These are phyloP conservation scores for Fusarium virguliforme DNA, from an alignment of 2,329 filamentous ascomycete genomes.

Conservation along the genomic window DNA sequence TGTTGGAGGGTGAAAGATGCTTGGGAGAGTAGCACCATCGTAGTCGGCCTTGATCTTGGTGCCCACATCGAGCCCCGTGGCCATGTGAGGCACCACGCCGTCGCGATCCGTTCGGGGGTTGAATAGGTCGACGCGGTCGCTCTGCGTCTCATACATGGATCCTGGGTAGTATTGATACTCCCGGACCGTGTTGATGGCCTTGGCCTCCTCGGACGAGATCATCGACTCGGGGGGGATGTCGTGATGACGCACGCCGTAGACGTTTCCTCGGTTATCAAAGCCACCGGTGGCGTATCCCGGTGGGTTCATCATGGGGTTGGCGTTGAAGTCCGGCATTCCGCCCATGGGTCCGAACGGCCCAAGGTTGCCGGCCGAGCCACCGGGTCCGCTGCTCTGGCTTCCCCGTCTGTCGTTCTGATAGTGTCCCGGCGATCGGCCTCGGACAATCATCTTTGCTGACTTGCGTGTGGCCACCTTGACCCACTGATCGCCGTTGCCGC, in stretches of 20 bases:
- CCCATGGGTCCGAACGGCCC: conserved; percentile 59
- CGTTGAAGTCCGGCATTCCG: conserved; percentile 51
- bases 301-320: conserved; percentile 57
- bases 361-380: conserved; percentile 75
- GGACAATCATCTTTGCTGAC: conserved; percentile 89
- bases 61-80: conserved; percentile 51
- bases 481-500: conserved; percentile 66
- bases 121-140: conserved; percentile 69
- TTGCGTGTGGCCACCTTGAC: conserved; percentile 80
- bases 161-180: conserved; percentile 71
- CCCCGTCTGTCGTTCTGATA: conserved; percentile 81
- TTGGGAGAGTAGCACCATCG: conserved; percentile 63
- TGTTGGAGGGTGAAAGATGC: conserved; percentile 63
- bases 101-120: conserved; percentile 58
- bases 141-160: conserved; percentile 65
- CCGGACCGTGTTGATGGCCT: conserved; percentile 65
- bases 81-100: conserved; percentile 54
- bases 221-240: conserved; percentile 68
- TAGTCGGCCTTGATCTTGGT: conserved; percentile 67
- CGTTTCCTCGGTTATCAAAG: conserved; percentile 50
- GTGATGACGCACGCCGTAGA: conserved; percentile 65
- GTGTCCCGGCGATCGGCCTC: conserved; percentile 85
- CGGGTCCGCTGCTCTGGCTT: conserved; percentile 78
- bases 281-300: conserved; percentile 46
- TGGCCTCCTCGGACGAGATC: conserved; percentile 68